Conservation (phyloP, 805 yeast genomes). For the Yamadazyma takamatsuzukensis region DNA sequence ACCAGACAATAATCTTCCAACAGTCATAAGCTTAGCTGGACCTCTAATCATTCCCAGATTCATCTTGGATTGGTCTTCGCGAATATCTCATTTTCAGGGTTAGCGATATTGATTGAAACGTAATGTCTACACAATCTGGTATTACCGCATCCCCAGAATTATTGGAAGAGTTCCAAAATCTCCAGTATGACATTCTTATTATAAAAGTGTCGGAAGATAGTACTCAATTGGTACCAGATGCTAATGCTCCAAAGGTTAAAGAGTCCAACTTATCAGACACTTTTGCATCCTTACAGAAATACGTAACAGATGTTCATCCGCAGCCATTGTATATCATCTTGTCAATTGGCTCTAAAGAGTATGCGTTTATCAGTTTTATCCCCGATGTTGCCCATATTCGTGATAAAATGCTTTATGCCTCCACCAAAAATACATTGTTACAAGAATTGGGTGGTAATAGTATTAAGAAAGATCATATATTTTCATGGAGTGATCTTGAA, state of each 20-base stretch:
- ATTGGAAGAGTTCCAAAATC: constrained; percentile 22
- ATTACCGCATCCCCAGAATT: constrained; percentile 33
- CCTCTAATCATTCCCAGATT: too few species aligned
- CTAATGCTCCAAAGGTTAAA: constrained; percentile 13
- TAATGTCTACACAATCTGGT: constrained; percentile 44
- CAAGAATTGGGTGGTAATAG: constrained; percentile 67
- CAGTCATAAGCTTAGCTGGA: too few species aligned
- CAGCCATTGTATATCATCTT: constrained; percentile 35
- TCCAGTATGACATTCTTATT: constrained; percentile 21
- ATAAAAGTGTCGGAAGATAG: constrained; percentile 30
- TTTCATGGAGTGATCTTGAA: constrained; percentile 52
- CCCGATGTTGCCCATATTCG: constrained; percentile 84
- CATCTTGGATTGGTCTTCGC: too few species aligned
- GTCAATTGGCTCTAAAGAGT: constrained; percentile 13
- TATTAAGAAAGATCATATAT: constrained; percentile 38
- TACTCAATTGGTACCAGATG: constrained; percentile 31
- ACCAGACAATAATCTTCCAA: too few species aligned
- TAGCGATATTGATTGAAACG: too few species aligned
- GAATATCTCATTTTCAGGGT: too few species aligned
- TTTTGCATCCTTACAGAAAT: constrained; percentile 19
- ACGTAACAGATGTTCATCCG: constrained; percentile 25
- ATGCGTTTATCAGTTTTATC: constrained; percentile 71
- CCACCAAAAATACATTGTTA: constrained; percentile 74
- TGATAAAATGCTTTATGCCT: constrained; percentile 90
- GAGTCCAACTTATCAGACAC: constrained; percentile 10